Evolutionary conservation across 495 filamentous ascomycete genomes (phyloP).

Genomic region (Hypoxylon perforatum): DNA sequence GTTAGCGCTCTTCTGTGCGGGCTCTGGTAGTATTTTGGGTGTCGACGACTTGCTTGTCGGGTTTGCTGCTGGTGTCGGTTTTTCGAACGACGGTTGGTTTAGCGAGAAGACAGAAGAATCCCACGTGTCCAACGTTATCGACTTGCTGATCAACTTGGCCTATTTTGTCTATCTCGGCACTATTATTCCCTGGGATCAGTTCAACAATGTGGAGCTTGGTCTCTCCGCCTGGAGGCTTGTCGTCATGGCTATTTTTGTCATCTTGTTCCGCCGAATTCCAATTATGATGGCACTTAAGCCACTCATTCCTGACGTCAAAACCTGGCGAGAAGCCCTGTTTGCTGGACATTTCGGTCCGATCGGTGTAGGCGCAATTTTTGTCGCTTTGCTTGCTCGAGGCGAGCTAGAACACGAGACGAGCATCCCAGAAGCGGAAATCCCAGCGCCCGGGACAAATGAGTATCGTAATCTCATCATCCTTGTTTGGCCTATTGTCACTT

Average conservation of each 20-base stretch:
- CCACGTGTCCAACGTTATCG: conserved; percentile 99
- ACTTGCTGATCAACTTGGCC: conserved; percentile 93
- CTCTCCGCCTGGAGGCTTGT: conserved; percentile 87
- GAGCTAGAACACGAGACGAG: conserved; percentile 81
- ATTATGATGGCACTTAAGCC: conserved; percentile 95
- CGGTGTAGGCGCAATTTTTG: conserved; percentile 96
- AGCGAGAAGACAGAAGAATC: conserved; percentile 98
- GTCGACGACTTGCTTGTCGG: conserved; percentile 97
- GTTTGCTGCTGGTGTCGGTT: conserved; percentile 94
- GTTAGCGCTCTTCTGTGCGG: conserved; percentile 94
- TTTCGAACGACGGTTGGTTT: conserved; percentile 99
- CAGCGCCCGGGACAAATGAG: conserved; percentile 51
- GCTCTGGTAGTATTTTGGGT: conserved; percentile 90
- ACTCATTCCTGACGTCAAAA: conserved; percentile 95
- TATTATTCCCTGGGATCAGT: conserved; percentile 94
- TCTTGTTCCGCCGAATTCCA: conserved; percentile 96
- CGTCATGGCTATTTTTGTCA: conserved; percentile 89
- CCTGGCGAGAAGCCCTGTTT: conserved; percentile 97
- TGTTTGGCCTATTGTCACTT: conserved; percentile 97
- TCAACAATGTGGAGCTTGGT: conserved; percentile 76
- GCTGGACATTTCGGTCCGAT: conserved; percentile 99
- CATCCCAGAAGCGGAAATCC: conserved; percentile 74
- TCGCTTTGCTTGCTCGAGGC: conserved; percentile 88
- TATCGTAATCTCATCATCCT: conserved; percentile 79
- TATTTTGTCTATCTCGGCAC: conserved; percentile 98